These are phyloP conservation scores for Lantana camara DNA, from an alignment of 257 asterid species.

Conservation along the genomic window DNA sequence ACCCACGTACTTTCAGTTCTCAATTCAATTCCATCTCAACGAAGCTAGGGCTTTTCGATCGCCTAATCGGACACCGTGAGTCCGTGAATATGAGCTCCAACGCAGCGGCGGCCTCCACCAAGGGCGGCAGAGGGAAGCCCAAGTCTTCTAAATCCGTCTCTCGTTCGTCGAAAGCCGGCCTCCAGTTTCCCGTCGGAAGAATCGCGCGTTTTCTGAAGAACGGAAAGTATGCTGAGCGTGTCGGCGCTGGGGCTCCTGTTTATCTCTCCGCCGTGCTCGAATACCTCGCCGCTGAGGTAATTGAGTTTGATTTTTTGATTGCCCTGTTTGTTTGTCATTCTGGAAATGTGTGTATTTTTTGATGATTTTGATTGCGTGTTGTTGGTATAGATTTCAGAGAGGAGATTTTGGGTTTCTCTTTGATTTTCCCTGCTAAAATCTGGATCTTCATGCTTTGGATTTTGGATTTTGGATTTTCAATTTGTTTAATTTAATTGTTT, in stretches of 20 bases:
- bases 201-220: conserved; percentile 65
- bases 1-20: neutral
- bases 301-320: neutral
- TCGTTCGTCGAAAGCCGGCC: conserved; percentile 61
- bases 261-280: conserved; percentile 70
- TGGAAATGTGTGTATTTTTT: neutral
- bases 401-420: neutral
- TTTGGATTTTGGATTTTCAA: too few species aligned
- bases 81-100: conserved; percentile 41
- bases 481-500: neutral
- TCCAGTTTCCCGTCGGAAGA: conserved; percentile 72
- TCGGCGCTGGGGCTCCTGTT: conserved; percentile 73
- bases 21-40: neutral
- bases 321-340: neutral
- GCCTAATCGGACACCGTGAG: neutral
- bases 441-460: neutral
- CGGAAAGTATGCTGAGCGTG: conserved; percentile 66
- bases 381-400: neutral
- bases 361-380: neutral
- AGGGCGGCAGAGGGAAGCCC: conserved; percentile 63
- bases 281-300: conserved; percentile 70
- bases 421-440: neutral
- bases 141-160: conserved; percentile 55
- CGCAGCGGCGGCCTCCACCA: conserved; percentile 39
- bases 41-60: conserved; percentile 28